Evolutionary conservation across 306 rosid species (phyloP), one percentile per base, ranked within the genome.

Genomic region (Gynostemma pentaphyllum): DNA sequence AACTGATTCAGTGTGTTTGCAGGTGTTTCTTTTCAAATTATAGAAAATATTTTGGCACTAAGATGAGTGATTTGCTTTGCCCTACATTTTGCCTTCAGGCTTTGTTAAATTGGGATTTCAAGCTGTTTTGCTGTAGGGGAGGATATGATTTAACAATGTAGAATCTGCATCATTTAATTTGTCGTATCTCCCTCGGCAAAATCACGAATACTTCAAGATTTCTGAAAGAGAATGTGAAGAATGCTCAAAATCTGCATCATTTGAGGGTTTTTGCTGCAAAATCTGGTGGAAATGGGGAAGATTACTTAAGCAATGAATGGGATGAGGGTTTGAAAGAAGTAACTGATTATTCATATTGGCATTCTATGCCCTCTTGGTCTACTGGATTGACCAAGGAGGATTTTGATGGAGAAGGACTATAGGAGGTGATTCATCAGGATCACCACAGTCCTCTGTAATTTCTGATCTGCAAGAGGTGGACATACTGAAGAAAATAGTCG

Each of bases 341-440:
- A n/a, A n/a, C 75, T 0, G 77, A 70, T 45, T 75, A 72, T 50
- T 62, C 67, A n/a, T 76, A 80, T 32, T 48, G 74, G 69, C 85
- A 68, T 67, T 75, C 85, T 45, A 65, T 54, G 10, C 72, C 95
- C 1, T 66, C 96, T 0, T 85, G 95, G 96, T 83, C 89, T 2
- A 78, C 90, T 22, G 96, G 96, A 45, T 14, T 76, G 71, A 68
- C 96, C 49, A 75, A 79, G 65, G 85, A 82, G 29, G 95, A 90
- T 81, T 87, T 90, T 81, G 84, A 90, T 71, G 97, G 97, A 23
- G 72, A 83, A 61, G 47, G 3, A 54, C 70, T 49, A 60, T 64
- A 41, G 56, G 21, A n/a, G n/a, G n/a, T 2, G 61, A 64, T 22
- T 51, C 53, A 0, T 15, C 75, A 5, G 54, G 65, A 26, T 51